Base-by-base conservation (phyloP, 208 protist species). In the Leishmania lainsoni region DNA sequence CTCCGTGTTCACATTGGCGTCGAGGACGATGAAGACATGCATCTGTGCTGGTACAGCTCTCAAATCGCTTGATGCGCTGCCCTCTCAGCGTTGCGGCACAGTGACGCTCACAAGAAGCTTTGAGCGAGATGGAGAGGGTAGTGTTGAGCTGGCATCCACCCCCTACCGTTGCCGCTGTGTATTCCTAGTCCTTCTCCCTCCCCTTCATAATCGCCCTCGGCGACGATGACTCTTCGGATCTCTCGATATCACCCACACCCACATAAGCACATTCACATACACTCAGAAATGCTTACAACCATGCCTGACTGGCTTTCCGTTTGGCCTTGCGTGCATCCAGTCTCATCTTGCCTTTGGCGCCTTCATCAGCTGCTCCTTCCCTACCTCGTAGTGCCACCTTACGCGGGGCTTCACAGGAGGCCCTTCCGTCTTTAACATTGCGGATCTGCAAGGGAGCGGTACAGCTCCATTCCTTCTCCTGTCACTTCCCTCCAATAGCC, bases 11-110 rank as follows among this genome's bases (percentile, higher is more conserved):
- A 81, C 39, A 89, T 94, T 88, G 81, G 77, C 16, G 78, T 94
- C 0, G 77, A n/a, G 35, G 84, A 86, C 66, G 85, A 94, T 65
- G 52, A 14, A 12, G 76, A 79, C 61, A 39, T 83, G 26, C 92
- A 96, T 73, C 71, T 93, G 59, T 96, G 88, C 75, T 96, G 92
- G 92, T 89, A 88, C 82, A 94, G 91, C 78, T 70, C 81, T 29
- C 61, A 79, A 42, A 90, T 96, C 52, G 85, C 89, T 48, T 96
- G 87, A 90, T 12, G 39, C 17, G n/a, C 51, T 45, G 22, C 69
- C 22, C 35, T 32, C n/a, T 45, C 54, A 12, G 1, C 22, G 52
- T 17, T 39, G 20, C 10, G 45, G 3, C 42, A 14, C 39, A 26
- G 66, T 71, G 66, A 26, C 32, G 66, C 66, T 71, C 66, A 48